Evolutionary conservation across 148 eudicot genomes (phyloP), one percentile per base, ranked within the genome.

Genomic region (Talinum fruticosum): DNA sequence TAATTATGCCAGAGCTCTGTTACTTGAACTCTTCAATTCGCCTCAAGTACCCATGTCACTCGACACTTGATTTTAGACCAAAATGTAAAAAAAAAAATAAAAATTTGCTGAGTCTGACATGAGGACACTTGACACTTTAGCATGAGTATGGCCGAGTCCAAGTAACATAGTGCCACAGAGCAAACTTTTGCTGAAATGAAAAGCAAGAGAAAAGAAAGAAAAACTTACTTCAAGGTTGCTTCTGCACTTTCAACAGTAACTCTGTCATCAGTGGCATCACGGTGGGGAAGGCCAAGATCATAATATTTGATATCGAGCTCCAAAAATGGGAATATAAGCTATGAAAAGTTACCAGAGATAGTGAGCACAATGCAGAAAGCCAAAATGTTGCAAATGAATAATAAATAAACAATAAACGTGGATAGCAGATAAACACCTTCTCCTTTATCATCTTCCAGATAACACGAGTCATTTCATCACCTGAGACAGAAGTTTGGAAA

Each of bases 381-480:
- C 49, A 12, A 10, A 71, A 14, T 5, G 19, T 38, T 26, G 47
- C 47, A 6, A 41, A 28, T 4, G 15, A 37, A 47, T 47, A 28
- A 5, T 0, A 76, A 15, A 35, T 34, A 33, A 53, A 35, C 26
- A 1, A 45, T 15, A 68, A 38, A 19, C 47, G 8, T 10, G 34
- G 21, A 8, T 38, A 73, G 37, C 30, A 47, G 57, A 57, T 26
- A 57, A 65, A 76, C 23, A 86, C 89, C 89, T 86, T 86, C 73
- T 86, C 89, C 71, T 86, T 86, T 16, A 86, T 86, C 82, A 76
- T 76, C 76, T 79, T 67, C 89, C 89, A 86, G 75, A 86, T 81
- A 49, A 86, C 83, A 64, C 89, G 86, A 68, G 89, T 86, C 89
- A 86, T 86, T 75, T 86, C 89, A 82, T 86, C 89, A 70, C 89